A percentile compares a stretch with the other conserved stretches of the same genome.
Conservation (phyloP, 768 basidiomycete genomes). For the Leccinellum rugosiceps region DNA sequence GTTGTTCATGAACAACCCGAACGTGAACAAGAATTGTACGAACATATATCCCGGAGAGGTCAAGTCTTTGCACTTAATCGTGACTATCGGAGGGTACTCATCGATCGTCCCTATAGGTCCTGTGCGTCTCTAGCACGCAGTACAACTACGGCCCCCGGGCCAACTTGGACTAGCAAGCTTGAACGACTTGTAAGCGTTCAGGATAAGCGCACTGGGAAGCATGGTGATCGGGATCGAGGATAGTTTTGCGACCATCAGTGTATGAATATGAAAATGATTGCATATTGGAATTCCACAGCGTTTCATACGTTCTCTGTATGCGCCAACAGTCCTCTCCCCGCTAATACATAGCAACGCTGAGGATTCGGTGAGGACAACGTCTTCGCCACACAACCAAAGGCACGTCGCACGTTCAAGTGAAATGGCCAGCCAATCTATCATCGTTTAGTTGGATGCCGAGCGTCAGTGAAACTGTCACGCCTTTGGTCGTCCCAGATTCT, state of each 20-base stretch:
- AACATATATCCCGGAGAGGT: slow-evolving; percentile 65
- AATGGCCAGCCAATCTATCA: no score
- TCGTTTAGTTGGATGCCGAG: background rate
- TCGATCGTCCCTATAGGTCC: slow-evolving; percentile 14
- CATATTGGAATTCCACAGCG: background rate
- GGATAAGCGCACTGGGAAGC: background rate
- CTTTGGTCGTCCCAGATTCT: slow-evolving; percentile 17
- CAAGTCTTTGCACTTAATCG: slow-evolving; percentile 5
- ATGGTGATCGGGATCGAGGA: background rate
- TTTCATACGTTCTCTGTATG: background rate
- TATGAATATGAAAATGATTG: background rate
- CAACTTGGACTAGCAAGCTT: slow-evolving; percentile 11
- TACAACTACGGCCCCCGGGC: slow-evolving; percentile 7
- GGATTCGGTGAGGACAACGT: background rate
- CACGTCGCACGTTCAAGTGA: background rate
- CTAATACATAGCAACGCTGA: background rate
- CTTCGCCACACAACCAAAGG: background rate
- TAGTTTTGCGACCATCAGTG: background rate
- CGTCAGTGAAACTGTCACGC: background rate
- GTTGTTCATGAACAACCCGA: slow-evolving; percentile 62
- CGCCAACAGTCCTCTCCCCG: background rate
- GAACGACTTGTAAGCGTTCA: background rate
- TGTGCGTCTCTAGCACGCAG: slow-evolving; percentile 30
- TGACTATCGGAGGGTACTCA: background rate
- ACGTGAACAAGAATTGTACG: slow-evolving; percentile 47